Base-by-base conservation (phyloP, 371 early-diverging fungal genomes). In the Massospora cicadina region DNA sequence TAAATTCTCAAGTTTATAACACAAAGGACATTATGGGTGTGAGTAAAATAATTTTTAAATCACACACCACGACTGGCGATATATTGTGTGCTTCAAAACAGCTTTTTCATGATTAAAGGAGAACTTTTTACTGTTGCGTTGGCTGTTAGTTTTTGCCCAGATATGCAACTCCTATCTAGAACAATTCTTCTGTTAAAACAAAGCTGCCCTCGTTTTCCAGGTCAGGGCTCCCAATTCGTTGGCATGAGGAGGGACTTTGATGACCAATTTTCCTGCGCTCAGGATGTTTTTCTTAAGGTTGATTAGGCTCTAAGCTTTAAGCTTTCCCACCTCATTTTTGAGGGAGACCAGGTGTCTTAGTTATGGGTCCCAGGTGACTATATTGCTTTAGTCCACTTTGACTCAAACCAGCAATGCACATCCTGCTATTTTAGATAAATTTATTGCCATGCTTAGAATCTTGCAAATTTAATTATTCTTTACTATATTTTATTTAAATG, bases 191-290 rank as follows among this genome's bases (percentile, higher is more conserved):
- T n/a, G n/a, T n/a, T n/a, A n/a, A n/a, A n/a, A n/a, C n/a, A n/a
- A n/a, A n/a, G n/a, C n/a, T n/a, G n/a, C n/a, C n/a, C n/a, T n/a
- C n/a, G 43, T 17, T 43, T 43, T 10, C 17, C 74, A 76, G 91
- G 91, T 17, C 91, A 91, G 69, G 91, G 91, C 26, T 86, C 90
- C 3, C 91, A 91, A 72, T 85, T 78, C 71, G 81, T 91, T 54
- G 93, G 95, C 58, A 96, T 96, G 97, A 93, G 91, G 23, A 78
- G 79, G 68, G 95, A 95, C 73, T 74, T 96, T 21, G 90, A 86
- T 62, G 76, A 83, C 26, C 73, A 76, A 28, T 94, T 81, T 65
- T 67, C 83, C 2, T 82, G 81, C 1, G 90, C 95, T 13, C 83
- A 83, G 43, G 78, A 77, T 26, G 86, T 89, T 0, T 87, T 93